These are phyloP conservation scores for Apophysomyces variabilis DNA, from an alignment of 371 early-diverging fungal species.

Conservation along the genomic window DNA sequence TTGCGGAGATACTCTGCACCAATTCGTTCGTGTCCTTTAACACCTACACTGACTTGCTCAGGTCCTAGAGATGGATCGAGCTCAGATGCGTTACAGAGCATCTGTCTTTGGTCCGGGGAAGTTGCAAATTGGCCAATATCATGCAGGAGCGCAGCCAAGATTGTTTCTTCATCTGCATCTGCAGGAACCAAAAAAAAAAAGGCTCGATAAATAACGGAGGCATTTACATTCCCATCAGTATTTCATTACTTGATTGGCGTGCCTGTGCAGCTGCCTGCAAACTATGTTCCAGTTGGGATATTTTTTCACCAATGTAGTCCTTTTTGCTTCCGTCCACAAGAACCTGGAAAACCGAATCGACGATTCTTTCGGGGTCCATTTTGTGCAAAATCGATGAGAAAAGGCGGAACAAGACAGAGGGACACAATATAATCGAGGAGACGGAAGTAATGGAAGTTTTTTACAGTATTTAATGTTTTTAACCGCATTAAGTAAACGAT, in stretches of 20 bases:
- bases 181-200: not conserved
- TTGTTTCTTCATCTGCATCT: conserved; percentile 55
- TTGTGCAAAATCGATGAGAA: not conserved
- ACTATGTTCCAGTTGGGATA: conserved; percentile 59
- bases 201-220: not conserved
- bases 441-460: not conserved
- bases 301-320: conserved; percentile 58
- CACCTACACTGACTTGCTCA: conserved; percentile 43
- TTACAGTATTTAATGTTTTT: not conserved
- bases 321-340: conserved; percentile 53
- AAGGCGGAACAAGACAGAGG: not conserved
- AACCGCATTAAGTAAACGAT: not conserved
- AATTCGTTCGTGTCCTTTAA: conserved; percentile 54
- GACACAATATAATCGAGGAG: not conserved
- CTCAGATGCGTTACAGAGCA: conserved; percentile 45
- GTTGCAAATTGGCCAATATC: conserved; percentile 63
- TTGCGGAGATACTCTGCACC: conserved; percentile 54
- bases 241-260: conserved; percentile 30
- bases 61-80: conserved; percentile 21
- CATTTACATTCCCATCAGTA: not conserved
- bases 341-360: conserved; percentile 45
- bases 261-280: conserved; percentile 57
- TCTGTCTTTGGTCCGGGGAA: conserved; percentile 46
- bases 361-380: conserved; percentile 24
- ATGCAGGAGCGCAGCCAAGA: conserved; percentile 58